Evolutionary conservation across 306 rosid species (phyloP), one percentile per base, ranked within the genome.

Genomic region (Inga laurina): DNA sequence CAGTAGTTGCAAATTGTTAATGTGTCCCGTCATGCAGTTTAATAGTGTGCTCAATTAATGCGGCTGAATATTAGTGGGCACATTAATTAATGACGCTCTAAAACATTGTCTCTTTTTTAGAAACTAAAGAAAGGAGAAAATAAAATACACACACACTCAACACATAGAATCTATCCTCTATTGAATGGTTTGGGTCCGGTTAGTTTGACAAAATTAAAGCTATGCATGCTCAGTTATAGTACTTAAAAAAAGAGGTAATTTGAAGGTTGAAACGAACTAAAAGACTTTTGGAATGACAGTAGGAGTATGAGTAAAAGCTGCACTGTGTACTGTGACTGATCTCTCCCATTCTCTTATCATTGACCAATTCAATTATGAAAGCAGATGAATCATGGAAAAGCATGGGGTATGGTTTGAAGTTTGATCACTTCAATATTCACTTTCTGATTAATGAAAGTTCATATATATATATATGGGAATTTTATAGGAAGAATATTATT

Each of bases 251-350:
- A 59, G 22, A 68, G 71, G 16, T 30, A 11, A 74, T 75, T 82
- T 16, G 69, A 61, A 79, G 82, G 51, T 66, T 54, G 22, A 69
- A 59, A 79, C 71, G 79, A n/a, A n/a, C 30, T 41, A 10, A 71
- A 75, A 72, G 46, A 35, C 67, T 14, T 75, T 79, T 79, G 72
- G 70, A 64, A 56, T 19, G 57, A 39, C 43, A 72, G 70, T 73
- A 45, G 12, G 2, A 39, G 21, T 72, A 39, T 32, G 64, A 51
- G 34, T 71, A 65, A 41, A 84, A 79, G 87, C 87, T 52, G 87
- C 87, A 51, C 27, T 2, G 9, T 64, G n/a, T 32, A 39, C 8
- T 39, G 7, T 64, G 21, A 64, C 41, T 27, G 70, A 66, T 64
- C 67, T 74, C 67, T 35, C 44, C 41, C 70, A 65, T 65, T 65